A percentile compares a stretch with the other conserved stretches of the same genome.
phyloP scores from a whole-genome alignment of 352 stramenopile species.

The Peronospora belbahrii region DNA sequence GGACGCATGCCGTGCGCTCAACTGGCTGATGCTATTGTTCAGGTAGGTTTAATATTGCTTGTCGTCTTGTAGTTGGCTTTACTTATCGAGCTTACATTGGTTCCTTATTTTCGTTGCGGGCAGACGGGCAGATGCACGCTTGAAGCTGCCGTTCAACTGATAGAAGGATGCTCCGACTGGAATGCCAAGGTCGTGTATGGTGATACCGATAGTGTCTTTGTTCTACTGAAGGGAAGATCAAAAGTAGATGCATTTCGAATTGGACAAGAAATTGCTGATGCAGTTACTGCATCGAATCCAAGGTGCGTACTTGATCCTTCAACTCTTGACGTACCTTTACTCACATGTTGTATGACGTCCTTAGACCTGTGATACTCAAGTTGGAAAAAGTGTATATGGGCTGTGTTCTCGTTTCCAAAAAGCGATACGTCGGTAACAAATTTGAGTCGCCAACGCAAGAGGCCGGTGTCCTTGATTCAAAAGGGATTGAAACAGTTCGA shows the following conservation, averaged over 20 bases:
- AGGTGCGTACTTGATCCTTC: conserved; percentile 21
- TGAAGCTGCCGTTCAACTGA: conserved; percentile 89
- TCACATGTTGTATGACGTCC: not conserved
- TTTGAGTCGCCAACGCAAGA: conserved; percentile 60
- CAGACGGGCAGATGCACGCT: conserved; percentile 87
- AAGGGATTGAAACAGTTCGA: conserved; percentile 91
- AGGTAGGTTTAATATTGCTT: conserved; percentile 42
- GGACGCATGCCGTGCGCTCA: conserved; percentile 94
- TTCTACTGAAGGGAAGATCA: conserved; percentile 91
- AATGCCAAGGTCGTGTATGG: conserved; percentile 92
- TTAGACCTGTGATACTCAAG: conserved; percentile 72
- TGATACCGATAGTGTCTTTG: conserved; percentile 99
- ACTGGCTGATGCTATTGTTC: conserved; percentile 97
- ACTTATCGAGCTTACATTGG: not conserved
- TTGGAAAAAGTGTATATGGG: conserved; percentile 91
- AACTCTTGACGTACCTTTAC: not conserved
- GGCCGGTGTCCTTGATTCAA: conserved; percentile 70
- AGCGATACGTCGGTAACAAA: conserved; percentile 88
- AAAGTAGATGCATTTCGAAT: conserved; percentile 93
- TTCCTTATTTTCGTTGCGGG: not conserved
- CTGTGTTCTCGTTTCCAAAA: conserved; percentile 91
- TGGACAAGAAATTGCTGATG: conserved; percentile 85
- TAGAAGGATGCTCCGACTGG: conserved; percentile 79
- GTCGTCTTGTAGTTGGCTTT: not conserved
- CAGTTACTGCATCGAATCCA: conserved; percentile 82